Conservation (phyloP, 1,139 yeast genomes). For the Kodamaea suecica region DNA sequence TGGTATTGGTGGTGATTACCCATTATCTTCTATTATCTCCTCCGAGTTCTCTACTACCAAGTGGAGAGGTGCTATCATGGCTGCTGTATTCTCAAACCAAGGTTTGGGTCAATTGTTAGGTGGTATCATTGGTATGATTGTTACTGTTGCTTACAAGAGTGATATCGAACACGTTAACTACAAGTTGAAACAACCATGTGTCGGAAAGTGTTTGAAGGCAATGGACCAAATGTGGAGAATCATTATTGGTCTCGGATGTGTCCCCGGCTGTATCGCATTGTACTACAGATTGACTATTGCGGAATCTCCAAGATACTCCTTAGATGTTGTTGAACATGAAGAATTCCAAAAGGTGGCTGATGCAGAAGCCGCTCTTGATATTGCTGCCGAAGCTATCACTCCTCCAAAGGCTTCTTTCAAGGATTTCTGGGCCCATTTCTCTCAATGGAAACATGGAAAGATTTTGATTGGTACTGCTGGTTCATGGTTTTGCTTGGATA, state of each 20-base stretch:
- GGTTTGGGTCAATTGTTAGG: conserved; percentile 86
- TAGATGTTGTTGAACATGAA: conserved; percentile 63
- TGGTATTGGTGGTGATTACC: conserved; percentile 99
- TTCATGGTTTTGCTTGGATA: conserved; percentile 93
- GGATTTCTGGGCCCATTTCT: conserved; percentile 68
- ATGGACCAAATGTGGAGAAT: conserved; percentile 94
- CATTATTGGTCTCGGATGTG: conserved; percentile 79
- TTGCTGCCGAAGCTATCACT: conserved; percentile 39
- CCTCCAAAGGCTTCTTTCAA: conserved; percentile 56
- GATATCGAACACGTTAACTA: conserved; percentile 48
- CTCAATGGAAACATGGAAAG: conserved; percentile 85
- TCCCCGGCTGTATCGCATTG: conserved; percentile 77
- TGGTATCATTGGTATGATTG: conserved; percentile 71
- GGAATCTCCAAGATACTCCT: conserved; percentile 84
- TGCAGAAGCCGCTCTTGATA: conserved; percentile 38
- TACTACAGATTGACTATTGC: conserved; percentile 91
- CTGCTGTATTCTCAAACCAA: conserved; percentile 87
- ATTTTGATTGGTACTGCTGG: conserved; percentile 89
- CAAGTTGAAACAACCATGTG: conserved; percentile 49
- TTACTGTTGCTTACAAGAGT: conserved; percentile 68
- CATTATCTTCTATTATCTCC: conserved; percentile 87
- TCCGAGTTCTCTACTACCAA: conserved; percentile 85
- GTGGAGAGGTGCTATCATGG: conserved; percentile 96
- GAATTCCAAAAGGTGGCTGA: conserved; percentile 57
- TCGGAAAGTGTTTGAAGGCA: conserved; percentile 61